phyloP scores from a whole-genome alignment of 2,329 filamentous ascomycete species.

The Trichoderma afroharzianum region DNA sequence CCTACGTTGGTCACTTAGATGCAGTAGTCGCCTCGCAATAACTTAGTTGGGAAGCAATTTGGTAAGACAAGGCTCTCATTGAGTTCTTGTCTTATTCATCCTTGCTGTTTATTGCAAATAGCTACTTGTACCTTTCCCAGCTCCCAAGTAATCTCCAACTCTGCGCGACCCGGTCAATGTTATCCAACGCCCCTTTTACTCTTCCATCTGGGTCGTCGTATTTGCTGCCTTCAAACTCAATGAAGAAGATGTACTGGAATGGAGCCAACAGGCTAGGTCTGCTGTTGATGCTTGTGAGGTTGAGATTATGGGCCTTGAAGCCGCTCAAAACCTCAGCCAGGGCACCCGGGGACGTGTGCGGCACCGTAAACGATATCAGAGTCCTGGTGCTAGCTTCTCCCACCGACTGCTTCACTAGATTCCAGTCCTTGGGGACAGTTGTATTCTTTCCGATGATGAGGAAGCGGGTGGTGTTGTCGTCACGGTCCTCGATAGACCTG shows the following conservation, averaged over 20 bases:
- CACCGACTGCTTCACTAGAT: constrained; percentile 26
- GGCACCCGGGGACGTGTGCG: constrained; percentile 74
- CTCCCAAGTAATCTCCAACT: constrained; percentile 67
- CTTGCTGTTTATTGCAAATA: neutral
- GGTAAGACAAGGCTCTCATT: neutral
- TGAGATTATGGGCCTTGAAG: constrained; percentile 69
- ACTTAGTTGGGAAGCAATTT: neutral
- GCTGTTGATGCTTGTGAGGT: constrained; percentile 87
- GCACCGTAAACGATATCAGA: constrained; percentile 78
- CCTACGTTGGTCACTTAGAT: neutral
- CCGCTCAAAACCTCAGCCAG: constrained; percentile 76
- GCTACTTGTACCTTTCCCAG: constrained; percentile 48
- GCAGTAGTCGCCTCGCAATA: neutral
- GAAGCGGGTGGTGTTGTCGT: constrained; percentile 77
- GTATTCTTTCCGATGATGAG: constrained; percentile 55
- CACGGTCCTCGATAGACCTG: constrained; percentile 65
- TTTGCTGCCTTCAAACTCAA: constrained; percentile 73
- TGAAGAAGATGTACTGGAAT: constrained; percentile 94
- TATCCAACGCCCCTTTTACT: constrained; percentile 58
- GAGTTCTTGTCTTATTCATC: neutral
- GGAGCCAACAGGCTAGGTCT: constrained; percentile 69
- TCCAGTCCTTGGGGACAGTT: constrained; percentile 25
- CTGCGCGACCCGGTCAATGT: constrained; percentile 55
- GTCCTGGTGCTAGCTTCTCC: constrained; percentile 54
- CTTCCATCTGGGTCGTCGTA: constrained; percentile 49